Conservation (phyloP, 2,329 filamentous ascomycete species). For the Drechslerella stenobrocha region DNA sequence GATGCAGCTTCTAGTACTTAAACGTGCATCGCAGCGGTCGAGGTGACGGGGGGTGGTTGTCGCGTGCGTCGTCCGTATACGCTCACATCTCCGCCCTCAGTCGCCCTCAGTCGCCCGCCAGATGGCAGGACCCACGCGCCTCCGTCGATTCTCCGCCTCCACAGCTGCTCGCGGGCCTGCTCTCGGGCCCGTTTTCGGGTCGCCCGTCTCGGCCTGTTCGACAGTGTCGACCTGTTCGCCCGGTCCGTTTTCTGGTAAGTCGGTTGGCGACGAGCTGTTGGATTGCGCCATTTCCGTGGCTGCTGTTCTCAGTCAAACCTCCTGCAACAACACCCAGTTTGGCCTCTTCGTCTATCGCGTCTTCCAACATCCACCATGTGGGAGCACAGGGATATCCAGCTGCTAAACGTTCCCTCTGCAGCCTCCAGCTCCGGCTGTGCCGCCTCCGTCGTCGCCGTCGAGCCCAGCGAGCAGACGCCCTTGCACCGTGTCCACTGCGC, state of each 20-base stretch:
- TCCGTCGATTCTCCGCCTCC: too few species aligned
- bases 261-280: conserved; percentile 12
- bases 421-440: conserved; percentile 13
- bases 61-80: too few species aligned
- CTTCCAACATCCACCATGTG: conserved; percentile 17
- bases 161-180: too few species aligned
- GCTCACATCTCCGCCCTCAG: too few species aligned
- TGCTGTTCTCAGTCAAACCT: conserved; percentile 20
- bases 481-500: conserved; percentile 44
- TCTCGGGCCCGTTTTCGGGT: too few species aligned
- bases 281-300: conserved; percentile 34
- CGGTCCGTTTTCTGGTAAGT: background rate
- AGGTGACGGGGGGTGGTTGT: too few species aligned
- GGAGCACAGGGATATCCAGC: conserved; percentile 28
- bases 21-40: too few species aligned
- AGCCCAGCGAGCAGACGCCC: conserved; percentile 33
- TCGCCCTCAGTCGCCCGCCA: too few species aligned
- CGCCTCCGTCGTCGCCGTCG: conserved; percentile 27
- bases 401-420: conserved; percentile 26
- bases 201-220: too few species aligned
- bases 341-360: background rate
- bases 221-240: too few species aligned
- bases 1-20: too few species aligned
- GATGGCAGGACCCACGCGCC: too few species aligned
- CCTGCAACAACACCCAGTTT: conserved; percentile 4